phyloP scores from a whole-genome alignment of 768 basidiomycete genomes.

The Mycena venus region DNA sequence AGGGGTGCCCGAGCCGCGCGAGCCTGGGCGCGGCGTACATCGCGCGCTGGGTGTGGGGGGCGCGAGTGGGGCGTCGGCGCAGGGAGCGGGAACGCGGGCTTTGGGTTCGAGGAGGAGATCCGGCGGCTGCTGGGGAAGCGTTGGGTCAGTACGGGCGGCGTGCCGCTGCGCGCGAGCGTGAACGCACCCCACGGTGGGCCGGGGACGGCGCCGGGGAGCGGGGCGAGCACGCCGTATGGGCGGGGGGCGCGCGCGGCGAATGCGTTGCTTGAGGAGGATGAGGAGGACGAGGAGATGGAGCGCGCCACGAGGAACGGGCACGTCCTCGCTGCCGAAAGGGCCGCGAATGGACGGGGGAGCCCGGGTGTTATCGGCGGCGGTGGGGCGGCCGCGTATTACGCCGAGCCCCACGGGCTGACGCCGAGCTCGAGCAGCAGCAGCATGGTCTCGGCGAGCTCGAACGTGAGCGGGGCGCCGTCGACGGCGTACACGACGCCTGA shows the following conservation, averaged over 20 bases:
- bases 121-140: slow-evolving; percentile 77
- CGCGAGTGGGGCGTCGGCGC: slow-evolving; percentile 61
- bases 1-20: slow-evolving; percentile 77
- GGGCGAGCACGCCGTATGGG: slow-evolving; percentile 78
- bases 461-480: slow-evolving; percentile 33
- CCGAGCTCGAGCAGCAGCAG: slow-evolving; percentile 60
- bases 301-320: slow-evolving; percentile 31
- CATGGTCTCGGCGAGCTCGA: slow-evolving; percentile 37
- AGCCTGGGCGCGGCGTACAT: slow-evolving; percentile 83
- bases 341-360: slow-evolving; percentile 39
- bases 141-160: slow-evolving; percentile 77
- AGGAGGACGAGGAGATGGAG: slow-evolving; percentile 71
- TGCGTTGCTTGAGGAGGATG: slow-evolving; percentile 79
- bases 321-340: background rate
- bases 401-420: slow-evolving; percentile 53
- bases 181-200: slow-evolving; percentile 49
- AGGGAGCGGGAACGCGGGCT: slow-evolving; percentile 48
- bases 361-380: slow-evolving; percentile 45
- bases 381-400: slow-evolving; percentile 40
- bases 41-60: slow-evolving; percentile 90
- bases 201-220: slow-evolving; percentile 55
- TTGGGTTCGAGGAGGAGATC: slow-evolving; percentile 83
- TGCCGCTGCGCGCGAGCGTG: slow-evolving; percentile 70
- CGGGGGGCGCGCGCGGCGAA: slow-evolving; percentile 67
- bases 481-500: slow-evolving; percentile 78